Percentiles rank a stretch among this genome's conserved stretches.
Evolutionary conservation across 164 flowering plant species (phyloP).

Genomic region (Warburgia ugandensis): DNA sequence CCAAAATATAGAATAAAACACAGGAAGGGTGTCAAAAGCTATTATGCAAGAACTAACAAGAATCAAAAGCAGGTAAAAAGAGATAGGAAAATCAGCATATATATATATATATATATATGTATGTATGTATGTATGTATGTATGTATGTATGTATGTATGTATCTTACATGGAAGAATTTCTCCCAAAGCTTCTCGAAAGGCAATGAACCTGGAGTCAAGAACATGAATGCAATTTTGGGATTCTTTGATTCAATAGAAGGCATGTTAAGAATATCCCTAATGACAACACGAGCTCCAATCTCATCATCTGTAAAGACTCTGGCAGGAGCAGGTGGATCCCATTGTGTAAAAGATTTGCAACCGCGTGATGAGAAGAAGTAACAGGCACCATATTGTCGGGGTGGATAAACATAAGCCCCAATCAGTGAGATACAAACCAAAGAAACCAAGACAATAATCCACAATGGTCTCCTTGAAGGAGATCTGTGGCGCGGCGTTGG

Average conservation of each 20-base stretch:
- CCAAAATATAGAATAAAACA: too few species aligned
- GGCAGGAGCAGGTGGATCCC: slow-evolving; percentile 76
- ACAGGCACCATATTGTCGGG: slow-evolving; percentile 51
- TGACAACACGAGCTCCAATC: slow-evolving; percentile 69
- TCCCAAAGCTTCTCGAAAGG: slow-evolving; percentile 96
- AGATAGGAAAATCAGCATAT: too few species aligned
- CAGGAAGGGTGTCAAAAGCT: too few species aligned
- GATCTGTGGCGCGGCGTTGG: slow-evolving; percentile 70
- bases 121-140: too few species aligned
- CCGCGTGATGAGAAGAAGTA: slow-evolving; percentile 59
- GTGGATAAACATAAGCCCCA: slow-evolving; percentile 73
- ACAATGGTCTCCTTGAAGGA: slow-evolving; percentile 59
- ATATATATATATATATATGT: too few species aligned
- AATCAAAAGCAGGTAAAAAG: too few species aligned
- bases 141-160: not conserved
- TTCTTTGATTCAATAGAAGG: slow-evolving; percentile 38
- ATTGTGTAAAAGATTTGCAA: slow-evolving; percentile 46
- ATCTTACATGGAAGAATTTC: slow-evolving; percentile 70
- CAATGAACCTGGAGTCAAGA: slow-evolving; percentile 68
- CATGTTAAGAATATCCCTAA: slow-evolving; percentile 50
- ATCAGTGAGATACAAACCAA: slow-evolving; percentile 64
- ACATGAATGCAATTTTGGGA: slow-evolving; percentile 89
- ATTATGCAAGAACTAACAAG: too few species aligned
- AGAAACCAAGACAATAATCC: slow-evolving; percentile 76
- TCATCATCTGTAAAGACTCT: slow-evolving; percentile 80